Conservation (phyloP, 768 basidiomycete genomes). For the Agaricus subrufescens region DNA sequence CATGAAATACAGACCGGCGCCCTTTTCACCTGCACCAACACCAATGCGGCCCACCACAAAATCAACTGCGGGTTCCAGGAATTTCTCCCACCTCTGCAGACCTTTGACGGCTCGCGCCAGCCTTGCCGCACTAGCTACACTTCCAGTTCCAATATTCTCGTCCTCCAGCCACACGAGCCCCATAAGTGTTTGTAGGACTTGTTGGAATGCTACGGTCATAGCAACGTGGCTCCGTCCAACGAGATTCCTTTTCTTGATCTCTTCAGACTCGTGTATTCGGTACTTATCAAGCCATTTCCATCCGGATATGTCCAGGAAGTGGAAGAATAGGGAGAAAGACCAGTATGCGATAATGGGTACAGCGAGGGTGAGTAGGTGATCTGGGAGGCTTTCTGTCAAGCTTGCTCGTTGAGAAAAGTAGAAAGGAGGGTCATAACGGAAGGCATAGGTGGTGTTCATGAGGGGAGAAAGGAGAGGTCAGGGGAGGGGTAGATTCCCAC, state of each 20-base stretch:
- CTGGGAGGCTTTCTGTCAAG: conserved; percentile 57
- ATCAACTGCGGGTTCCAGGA: not conserved
- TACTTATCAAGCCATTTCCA: conserved; percentile 79
- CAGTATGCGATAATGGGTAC: conserved; percentile 85
- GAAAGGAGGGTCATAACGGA: conserved; percentile 32
- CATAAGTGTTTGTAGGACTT: conserved; percentile 74
- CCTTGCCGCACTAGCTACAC: not conserved
- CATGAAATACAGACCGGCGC: not conserved
- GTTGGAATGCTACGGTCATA: conserved; percentile 80
- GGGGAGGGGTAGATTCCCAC: conserved; percentile 12
- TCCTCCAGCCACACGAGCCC: conserved; percentile 67
- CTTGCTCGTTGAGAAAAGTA: conserved; percentile 46
- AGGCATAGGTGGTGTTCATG: conserved; percentile 6
- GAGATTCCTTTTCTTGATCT: conserved; percentile 70
- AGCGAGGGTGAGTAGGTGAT: conserved; percentile 65
- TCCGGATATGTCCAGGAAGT: conserved; percentile 70
- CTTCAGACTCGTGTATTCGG: conserved; percentile 83
- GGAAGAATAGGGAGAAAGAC: conserved; percentile 75
- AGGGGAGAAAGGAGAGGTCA: conserved; percentile 3
- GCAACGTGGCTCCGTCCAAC: conserved; percentile 72
- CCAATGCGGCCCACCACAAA: not conserved
- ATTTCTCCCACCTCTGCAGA: conserved; percentile 5
- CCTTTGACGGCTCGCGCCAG: not conserved
- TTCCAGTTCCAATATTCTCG: conserved; percentile 16
- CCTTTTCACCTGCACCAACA: not conserved